These are phyloP conservation scores for Naganishia friedmannii DNA, from an alignment of 768 basidiomycete species.

Conservation along the genomic window DNA sequence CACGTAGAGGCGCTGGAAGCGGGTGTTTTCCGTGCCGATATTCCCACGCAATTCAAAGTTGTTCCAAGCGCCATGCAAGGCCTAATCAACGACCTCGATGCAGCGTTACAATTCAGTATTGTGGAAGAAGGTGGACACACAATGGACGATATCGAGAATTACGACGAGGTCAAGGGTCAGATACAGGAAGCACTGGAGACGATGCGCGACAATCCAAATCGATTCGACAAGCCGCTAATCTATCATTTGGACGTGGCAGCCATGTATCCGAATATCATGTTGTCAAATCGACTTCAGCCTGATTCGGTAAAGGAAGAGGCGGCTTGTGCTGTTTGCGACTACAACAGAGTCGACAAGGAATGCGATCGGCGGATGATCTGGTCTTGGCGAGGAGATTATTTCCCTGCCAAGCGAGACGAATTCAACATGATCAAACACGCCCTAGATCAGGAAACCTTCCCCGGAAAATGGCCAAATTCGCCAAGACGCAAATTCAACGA, in stretches of 20 bases:
- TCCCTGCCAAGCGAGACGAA: conserved; percentile 94
- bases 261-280: conserved; percentile 99
- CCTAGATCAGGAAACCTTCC: conserved; percentile 88
- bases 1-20: conserved; percentile 98
- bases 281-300: conserved; percentile 96
- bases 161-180: conserved; percentile 80
- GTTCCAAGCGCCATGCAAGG: conserved; percentile 80
- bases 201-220: conserved; percentile 86
- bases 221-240: conserved; percentile 87
- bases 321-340: conserved; percentile 96
- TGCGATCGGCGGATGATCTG: conserved; percentile 92
- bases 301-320: conserved; percentile 97
- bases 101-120: conserved; percentile 83
- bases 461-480: conserved; percentile 69
- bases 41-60: conserved; percentile 89
- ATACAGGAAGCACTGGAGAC: conserved; percentile 75
- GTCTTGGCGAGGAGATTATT: conserved; percentile 99
- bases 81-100: conserved; percentile 89
- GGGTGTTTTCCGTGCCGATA: conserved; percentile 96
- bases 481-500: conserved; percentile 79
- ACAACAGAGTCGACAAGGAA: conserved; percentile 89
- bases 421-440: conserved; percentile 99
- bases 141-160: conserved; percentile 84
- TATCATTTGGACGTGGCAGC: conserved; percentile 99
- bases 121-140: conserved; percentile 72